A percentile compares a stretch with the other conserved stretches of the same genome.
phyloP scores from a whole-genome alignment of 129 eudicot genomes.

The Flaveria robusta region DNA sequence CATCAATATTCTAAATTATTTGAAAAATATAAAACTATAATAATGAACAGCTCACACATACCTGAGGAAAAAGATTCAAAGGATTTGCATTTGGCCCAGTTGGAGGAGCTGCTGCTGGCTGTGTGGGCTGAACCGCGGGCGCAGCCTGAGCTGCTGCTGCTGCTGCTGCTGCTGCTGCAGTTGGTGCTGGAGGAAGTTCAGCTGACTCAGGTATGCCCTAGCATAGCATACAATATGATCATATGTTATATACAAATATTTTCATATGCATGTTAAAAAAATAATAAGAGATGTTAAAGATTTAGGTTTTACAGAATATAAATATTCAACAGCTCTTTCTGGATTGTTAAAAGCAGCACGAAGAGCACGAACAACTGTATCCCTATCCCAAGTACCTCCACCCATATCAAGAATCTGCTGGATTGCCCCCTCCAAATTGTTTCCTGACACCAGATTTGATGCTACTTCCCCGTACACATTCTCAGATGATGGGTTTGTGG shows the following conservation, averaged over 20 bases:
- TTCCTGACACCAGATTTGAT: slow-evolving; percentile 38
- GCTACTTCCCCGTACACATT: slow-evolving; percentile 38
- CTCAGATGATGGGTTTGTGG: slow-evolving; percentile 28
- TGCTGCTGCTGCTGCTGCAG: slow-evolving; percentile 40
- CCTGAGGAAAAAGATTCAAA: slow-evolving; percentile 84
- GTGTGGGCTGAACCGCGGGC: slow-evolving; percentile 51
- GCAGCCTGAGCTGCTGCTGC: slow-evolving; percentile 39
- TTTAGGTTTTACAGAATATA: slow-evolving; percentile 28
- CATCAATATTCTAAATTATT: not conserved
- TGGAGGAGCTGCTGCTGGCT: slow-evolving; percentile 48
- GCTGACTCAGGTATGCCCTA: slow-evolving; percentile 88
- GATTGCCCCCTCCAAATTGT: slow-evolving; percentile 38
- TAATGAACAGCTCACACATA: slow-evolving; percentile 13
- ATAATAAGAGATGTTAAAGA: not conserved
- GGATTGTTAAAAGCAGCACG: slow-evolving; percentile 43
- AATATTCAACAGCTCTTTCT: slow-evolving; percentile 45
- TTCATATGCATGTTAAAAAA: not conserved
- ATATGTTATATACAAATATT: not conserved
- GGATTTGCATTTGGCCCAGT: slow-evolving; percentile 82
- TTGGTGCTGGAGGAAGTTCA: slow-evolving; percentile 55
- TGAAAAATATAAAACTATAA: not conserved
- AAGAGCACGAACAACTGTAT: slow-evolving; percentile 39
- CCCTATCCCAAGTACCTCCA: slow-evolving; percentile 45
- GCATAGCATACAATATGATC: slow-evolving; percentile 14
- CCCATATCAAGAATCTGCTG: slow-evolving; percentile 49